A percentile compares a stretch with the other conserved stretches of the same genome.
phyloP scores from a whole-genome alignment of 1,284 basidiomycete genomes.

The Leccinum proliferum region DNA sequence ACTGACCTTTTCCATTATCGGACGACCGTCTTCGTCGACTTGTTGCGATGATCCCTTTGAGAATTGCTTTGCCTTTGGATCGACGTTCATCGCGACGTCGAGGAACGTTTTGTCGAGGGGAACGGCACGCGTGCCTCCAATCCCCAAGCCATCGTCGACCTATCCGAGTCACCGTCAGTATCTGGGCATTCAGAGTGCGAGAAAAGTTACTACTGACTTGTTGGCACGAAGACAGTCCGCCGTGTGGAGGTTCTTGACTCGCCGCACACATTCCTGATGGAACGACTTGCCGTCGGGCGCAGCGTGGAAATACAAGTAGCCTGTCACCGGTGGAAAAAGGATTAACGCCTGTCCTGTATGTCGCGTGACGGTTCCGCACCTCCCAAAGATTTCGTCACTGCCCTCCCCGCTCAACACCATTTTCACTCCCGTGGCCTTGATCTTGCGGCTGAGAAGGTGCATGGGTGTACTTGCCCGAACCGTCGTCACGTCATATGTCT shows the following conservation, averaged over 20 bases:
- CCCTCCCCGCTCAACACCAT: constrained; percentile 99
- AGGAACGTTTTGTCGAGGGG: constrained; percentile 97
- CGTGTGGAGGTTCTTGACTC: constrained; percentile 98
- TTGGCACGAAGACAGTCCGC: constrained; percentile 98
- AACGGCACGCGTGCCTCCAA: constrained; percentile 99
- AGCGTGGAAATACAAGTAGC: constrained; percentile 99
- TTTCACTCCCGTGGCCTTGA: constrained; percentile 99
- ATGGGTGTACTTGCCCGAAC: constrained; percentile 98
- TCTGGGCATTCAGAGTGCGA: constrained; percentile 1
- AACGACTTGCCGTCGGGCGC: constrained; percentile 88
- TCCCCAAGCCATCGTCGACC: constrained; percentile 99
- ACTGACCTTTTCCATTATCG: constrained; percentile 88
- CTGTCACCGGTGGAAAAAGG: constrained; percentile 34
- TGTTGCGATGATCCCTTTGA: constrained; percentile 75
- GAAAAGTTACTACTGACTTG: constrained; percentile 52
- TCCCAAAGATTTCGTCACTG: constrained; percentile 97
- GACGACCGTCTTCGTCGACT: constrained; percentile 79
- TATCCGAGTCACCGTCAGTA: constrained; percentile 27
- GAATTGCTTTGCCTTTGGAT: constrained; percentile 90
- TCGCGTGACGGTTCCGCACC: constrained; percentile 41
- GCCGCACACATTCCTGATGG: constrained; percentile 93
- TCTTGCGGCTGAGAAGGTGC: constrained; percentile 96
- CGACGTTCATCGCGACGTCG: constrained; percentile 90
- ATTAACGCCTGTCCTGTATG: constrained; percentile 1
- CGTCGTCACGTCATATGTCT: constrained; percentile 99